A percentile compares a stretch with the other conserved stretches of the same genome.
These are phyloP conservation scores for Xylaria telfairii DNA, from an alignment of 495 filamentous ascomycete genomes.

Conservation along the genomic window DNA sequence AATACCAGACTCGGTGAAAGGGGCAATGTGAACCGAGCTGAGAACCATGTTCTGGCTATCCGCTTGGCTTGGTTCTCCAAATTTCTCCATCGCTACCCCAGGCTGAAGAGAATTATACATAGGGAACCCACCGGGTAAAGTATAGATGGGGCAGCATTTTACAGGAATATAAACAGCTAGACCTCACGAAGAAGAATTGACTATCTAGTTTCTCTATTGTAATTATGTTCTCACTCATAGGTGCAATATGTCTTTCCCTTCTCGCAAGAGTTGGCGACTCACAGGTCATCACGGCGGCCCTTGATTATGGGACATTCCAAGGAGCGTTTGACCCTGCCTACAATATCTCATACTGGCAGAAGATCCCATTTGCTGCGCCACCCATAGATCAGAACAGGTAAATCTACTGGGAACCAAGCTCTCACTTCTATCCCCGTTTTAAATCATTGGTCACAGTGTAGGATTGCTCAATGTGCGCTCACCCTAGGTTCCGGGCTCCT, in stretches of 20 bases:
- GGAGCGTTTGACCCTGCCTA: slow-evolving; percentile 59
- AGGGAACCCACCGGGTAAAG: neutral
- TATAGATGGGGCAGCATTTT: neutral
- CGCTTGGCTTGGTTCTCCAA: neutral
- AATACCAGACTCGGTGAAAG: slow-evolving; percentile 6
- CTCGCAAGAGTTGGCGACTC: slow-evolving; percentile 15
- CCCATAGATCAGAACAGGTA: slow-evolving; percentile 58
- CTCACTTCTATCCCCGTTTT: neutral
- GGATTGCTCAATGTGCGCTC: neutral
- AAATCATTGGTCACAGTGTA: neutral
- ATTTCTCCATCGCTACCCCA: neutral
- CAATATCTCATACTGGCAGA: slow-evolving; percentile 61
- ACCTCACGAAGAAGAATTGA: neutral
- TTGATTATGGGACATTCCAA: slow-evolving; percentile 65
- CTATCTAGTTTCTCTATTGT: too few relatives aligned
- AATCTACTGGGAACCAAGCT: neutral
- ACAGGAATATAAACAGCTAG: slow-evolving; percentile 7
- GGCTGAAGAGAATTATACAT: neutral
- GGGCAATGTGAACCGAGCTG: neutral
- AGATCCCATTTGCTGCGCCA: slow-evolving; percentile 65
- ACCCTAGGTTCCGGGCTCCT: slow-evolving; percentile 56
- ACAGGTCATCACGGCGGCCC: slow-evolving; percentile 41
- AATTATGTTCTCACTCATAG: slow-evolving; percentile 8
- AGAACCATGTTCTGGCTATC: neutral
- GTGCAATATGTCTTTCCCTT: neutral